phyloP scores from a whole-genome alignment of 73 alveolate species.

The Tetrahymena borealis region DNA sequence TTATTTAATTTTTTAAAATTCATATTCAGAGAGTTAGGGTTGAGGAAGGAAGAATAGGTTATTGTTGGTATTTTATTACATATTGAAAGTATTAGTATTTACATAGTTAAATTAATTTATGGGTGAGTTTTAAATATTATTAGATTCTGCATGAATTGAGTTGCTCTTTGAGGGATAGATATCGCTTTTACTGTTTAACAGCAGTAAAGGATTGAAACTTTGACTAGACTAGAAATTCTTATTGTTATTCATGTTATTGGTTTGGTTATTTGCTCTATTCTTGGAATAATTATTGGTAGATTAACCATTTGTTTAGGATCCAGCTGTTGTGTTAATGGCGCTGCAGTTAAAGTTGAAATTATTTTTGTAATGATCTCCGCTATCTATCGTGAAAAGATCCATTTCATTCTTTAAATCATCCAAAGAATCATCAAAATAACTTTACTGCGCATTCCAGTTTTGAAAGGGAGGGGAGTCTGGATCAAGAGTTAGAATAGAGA shows the following conservation, averaged over 20 bases:
- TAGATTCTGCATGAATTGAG: background rate
- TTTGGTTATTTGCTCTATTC: background rate
- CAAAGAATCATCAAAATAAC: background rate
- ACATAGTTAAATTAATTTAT: background rate
- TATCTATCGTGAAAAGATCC: background rate
- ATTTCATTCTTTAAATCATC: background rate
- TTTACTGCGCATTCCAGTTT: background rate
- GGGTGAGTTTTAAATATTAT: background rate
- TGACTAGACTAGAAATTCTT: background rate
- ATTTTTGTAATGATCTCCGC: background rate
- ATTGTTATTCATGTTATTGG: background rate
- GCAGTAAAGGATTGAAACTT: background rate
- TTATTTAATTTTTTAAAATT: background rate
- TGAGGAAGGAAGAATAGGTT: background rate
- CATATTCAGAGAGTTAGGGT: background rate
- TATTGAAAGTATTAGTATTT: background rate
- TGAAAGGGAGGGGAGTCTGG: conserved; percentile 1
- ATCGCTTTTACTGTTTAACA: background rate
- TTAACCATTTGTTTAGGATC: no score
- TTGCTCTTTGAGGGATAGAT: background rate
- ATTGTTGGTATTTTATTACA: background rate
- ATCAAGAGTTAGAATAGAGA: background rate
- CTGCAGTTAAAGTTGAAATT: background rate
- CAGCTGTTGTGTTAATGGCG: background rate
- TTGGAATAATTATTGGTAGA: no score